These are phyloP conservation scores for Penicillium freii DNA, from an alignment of 2,329 filamentous ascomycete genomes.

Conservation along the genomic window DNA sequence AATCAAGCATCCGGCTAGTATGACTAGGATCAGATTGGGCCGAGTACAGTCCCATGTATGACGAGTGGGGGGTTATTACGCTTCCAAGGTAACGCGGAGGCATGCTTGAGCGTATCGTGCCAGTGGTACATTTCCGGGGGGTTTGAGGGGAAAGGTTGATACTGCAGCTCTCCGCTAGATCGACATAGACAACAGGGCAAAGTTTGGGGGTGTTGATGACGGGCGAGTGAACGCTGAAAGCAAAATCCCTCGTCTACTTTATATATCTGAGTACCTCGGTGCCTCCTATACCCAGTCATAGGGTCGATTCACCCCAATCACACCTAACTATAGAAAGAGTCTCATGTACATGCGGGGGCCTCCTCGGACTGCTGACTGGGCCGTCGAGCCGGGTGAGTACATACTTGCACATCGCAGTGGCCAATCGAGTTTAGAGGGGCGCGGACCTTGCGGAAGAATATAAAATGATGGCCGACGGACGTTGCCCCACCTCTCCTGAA, in stretches of 20 bases:
- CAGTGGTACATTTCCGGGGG: slow-evolving; percentile 17
- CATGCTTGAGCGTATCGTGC: slow-evolving; percentile 3
- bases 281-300: not conserved
- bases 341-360: slow-evolving; percentile 2
- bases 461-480: slow-evolving; percentile 6
- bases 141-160: not conserved
- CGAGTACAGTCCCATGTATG: slow-evolving; percentile 11
- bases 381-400: not conserved
- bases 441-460: slow-evolving; percentile 22
- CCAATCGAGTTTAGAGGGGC: slow-evolving; percentile 7
- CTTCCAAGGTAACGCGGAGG: slow-evolving; percentile 16
- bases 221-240: not conserved
- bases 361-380: slow-evolving; percentile 3
- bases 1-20: not conserved
- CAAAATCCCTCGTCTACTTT: not conserved
- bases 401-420: slow-evolving; percentile 1
- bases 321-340: not conserved
- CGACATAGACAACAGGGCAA: not conserved
- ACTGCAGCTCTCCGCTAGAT: not conserved
- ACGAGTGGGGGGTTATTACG: slow-evolving; percentile 11
- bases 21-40: not conserved
- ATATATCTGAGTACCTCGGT: not conserved
- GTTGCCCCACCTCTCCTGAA: slow-evolving; percentile 26
- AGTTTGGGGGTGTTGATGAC: too few species aligned
- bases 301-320: not conserved